Evolutionary conservation across 1,284 basidiomycete genomes (phyloP).

Genomic region (Baeospora myosura): DNA sequence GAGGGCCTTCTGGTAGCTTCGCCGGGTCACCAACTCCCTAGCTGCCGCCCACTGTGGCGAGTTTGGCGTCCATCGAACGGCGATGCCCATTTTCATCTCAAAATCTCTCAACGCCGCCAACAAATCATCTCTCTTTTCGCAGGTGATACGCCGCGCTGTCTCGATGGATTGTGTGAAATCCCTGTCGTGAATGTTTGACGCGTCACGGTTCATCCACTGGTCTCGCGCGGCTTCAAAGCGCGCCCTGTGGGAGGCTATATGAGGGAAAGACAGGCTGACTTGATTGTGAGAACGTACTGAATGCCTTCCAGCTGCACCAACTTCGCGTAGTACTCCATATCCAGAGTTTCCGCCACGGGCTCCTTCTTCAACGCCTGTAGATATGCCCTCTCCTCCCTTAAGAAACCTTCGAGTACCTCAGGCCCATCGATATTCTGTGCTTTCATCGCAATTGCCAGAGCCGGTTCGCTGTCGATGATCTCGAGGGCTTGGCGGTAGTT

Average conservation of each 20-base stretch:
- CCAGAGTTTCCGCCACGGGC: slow-evolving; percentile 18
- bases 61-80: slow-evolving; percentile 6
- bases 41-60: slow-evolving; percentile 4
- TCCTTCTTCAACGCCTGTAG: slow-evolving; percentile 14
- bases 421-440: neutral
- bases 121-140: neutral
- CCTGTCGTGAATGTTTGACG: no score
- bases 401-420: slow-evolving; percentile 8
- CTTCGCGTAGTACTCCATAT: slow-evolving; percentile 23
- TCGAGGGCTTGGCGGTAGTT: slow-evolving; percentile 4
- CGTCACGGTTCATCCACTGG: no score
- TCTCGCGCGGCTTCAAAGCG: no score
- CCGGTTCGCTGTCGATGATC: slow-evolving; percentile 3
- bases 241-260: no score
- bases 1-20: slow-evolving; percentile 4
- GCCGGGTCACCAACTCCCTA: neutral
- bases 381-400: slow-evolving; percentile 17
- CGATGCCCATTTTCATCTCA: neutral
- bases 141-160: neutral
- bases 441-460: neutral
- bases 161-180: neutral
- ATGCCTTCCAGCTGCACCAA: slow-evolving; percentile 13
- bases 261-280: no score
- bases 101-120: neutral
- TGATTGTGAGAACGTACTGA: neutral